Evolutionary conservation across 1,139 yeast species (phyloP).

Genomic region (Geotrichum histeridarum): DNA sequence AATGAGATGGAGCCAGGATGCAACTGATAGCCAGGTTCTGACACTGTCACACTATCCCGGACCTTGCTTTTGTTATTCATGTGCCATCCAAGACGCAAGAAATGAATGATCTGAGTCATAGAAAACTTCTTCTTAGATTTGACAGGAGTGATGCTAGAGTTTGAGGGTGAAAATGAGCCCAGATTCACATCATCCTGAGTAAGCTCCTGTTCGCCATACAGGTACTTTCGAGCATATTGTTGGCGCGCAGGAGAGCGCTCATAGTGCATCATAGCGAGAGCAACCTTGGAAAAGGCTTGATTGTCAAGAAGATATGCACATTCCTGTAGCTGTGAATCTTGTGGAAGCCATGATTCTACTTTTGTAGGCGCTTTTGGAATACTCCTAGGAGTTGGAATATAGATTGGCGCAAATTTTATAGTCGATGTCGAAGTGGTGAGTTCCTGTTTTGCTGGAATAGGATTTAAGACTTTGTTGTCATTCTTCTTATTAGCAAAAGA

Average conservation of each 20-base stretch:
- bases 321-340: neutral
- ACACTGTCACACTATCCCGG: neutral
- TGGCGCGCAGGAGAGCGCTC: neutral
- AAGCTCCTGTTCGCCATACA: neutral
- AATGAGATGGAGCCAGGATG: slow-evolving; percentile 6
- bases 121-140: neutral
- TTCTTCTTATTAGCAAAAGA: neutral
- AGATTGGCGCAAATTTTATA: slow-evolving; percentile 3
- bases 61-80: neutral
- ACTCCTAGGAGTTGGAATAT: neutral
- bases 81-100: slow-evolving; percentile 7
- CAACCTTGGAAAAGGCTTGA: slow-evolving; percentile 7
- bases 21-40: slow-evolving; percentile 7
- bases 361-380: neutral
- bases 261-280: slow-evolving; percentile 2
- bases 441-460: neutral
- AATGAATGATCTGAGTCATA: slow-evolving; percentile 4
- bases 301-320: slow-evolving; percentile 1
- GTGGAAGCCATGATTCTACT: neutral
- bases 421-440: neutral
- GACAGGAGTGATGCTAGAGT: neutral
- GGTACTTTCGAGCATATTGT: neutral
- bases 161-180: neutral
- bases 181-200: neutral
- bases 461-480: neutral